Evolutionary conservation across 768 basidiomycete genomes (phyloP).

Genomic region (Infundibulicybe gibba): DNA sequence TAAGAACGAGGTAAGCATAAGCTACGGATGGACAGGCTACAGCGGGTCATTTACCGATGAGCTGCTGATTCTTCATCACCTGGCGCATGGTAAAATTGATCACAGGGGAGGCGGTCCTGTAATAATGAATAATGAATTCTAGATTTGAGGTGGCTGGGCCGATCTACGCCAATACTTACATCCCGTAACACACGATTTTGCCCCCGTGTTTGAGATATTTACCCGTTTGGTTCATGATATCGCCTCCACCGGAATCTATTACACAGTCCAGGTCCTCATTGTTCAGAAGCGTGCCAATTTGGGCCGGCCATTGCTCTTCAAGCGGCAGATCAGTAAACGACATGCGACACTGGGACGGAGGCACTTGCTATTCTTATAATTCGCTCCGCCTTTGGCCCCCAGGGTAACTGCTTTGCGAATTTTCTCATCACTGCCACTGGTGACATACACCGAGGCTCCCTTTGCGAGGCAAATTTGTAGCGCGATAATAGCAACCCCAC

Average conservation of each 20-base stretch:
- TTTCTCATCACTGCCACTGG: conserved; percentile 68
- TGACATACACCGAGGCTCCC: conserved; percentile 81
- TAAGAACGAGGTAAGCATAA: conserved; percentile 19
- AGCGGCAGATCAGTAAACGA: neutral
- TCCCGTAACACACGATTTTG: conserved; percentile 61
- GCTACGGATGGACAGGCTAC: conserved; percentile 1
- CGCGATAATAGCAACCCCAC: conserved; percentile 77
- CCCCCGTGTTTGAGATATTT: conserved; percentile 56
- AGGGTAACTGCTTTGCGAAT: conserved; percentile 60
- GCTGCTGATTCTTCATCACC: conserved; percentile 68
- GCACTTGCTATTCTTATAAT: conserved; percentile 61
- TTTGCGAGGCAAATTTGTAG: conserved; percentile 73
- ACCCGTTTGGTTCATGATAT: conserved; percentile 49
- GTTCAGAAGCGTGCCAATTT: conserved; percentile 40
- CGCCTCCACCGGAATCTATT: conserved; percentile 69
- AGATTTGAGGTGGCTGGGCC: neutral
- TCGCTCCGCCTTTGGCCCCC: conserved; percentile 76
- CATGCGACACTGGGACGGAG: neutral
- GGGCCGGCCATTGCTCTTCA: conserved; percentile 48
- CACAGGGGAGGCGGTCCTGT: conserved; percentile 58
- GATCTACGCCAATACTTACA: conserved; percentile 33
- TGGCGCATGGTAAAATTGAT: conserved; percentile 75
- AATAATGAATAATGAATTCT: neutral
- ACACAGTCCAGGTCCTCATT: conserved; percentile 49
- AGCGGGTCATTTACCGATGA: conserved; percentile 50